Evolutionary conservation across 139 green algal species (phyloP).

Genomic region (Closterium sp.): DNA sequence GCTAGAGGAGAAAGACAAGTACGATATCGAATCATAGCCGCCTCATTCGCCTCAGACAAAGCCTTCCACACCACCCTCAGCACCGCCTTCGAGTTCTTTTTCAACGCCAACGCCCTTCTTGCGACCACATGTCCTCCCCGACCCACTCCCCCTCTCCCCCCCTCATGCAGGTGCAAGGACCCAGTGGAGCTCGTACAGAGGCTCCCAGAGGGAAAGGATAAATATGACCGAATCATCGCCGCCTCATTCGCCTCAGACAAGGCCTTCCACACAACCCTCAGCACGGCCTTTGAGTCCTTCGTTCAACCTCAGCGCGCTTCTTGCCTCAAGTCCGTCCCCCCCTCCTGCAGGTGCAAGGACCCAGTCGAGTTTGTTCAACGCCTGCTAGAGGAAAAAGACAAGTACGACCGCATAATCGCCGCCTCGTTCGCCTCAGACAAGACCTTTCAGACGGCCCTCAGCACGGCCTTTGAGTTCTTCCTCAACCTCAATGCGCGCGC

Average conservation of each 20-base stretch:
- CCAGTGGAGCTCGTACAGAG: constrained; percentile 82
- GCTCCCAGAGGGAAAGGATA: constrained; percentile 83
- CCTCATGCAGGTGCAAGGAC: too few species aligned
- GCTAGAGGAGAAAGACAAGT: constrained; percentile 87
- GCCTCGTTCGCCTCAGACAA: constrained; percentile 81
- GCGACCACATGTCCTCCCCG: too few species aligned
- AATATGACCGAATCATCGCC: constrained; percentile 85
- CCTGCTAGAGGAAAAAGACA: constrained; percentile 82
- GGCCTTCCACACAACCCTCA: constrained; percentile 83
- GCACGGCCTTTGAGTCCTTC: constrained; percentile 90
- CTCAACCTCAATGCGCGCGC: constrained; percentile 87
- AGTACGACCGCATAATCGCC: constrained; percentile 85
- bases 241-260: constrained; percentile 81
- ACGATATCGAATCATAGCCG: constrained; percentile 79
- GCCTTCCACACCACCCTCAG: constrained; percentile 86
- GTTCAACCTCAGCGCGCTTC: constrained; percentile 91
- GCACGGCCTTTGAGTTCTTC: constrained; percentile 75
- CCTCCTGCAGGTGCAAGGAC: too few species aligned
- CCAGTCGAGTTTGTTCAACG: constrained; percentile 83
- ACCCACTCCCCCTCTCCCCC: too few species aligned
- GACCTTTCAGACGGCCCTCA: constrained; percentile 83
- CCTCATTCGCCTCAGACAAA: constrained; percentile 82
- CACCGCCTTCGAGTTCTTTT: constrained; percentile 87
- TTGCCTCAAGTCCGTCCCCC: too few species aligned
- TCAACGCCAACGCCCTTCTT: constrained; percentile 92